These are phyloP conservation scores for Sphaerulina vaccinii DNA, from an alignment of 2,329 filamentous ascomycete genomes.

Conservation along the genomic window DNA sequence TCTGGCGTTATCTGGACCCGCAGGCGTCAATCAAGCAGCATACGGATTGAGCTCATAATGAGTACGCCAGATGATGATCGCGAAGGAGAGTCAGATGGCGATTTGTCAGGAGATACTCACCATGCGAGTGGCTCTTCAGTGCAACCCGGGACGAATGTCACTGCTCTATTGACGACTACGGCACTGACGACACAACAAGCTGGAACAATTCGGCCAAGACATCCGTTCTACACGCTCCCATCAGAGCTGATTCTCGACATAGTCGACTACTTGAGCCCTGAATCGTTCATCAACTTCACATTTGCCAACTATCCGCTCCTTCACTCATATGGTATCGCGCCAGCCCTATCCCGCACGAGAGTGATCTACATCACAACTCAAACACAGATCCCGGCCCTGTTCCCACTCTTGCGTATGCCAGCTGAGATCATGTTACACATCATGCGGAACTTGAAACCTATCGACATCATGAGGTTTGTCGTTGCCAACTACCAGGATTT, in stretches of 20 bases:
- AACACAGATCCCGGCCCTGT: conserved; percentile 32
- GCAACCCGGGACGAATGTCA: no score
- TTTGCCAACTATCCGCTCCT: conserved; percentile 49
- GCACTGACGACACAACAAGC: conserved; percentile 5
- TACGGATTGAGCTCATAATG: conserved; percentile 25
- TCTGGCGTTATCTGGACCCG: conserved; percentile 38
- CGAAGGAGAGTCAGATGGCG: not conserved
- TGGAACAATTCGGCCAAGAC: conserved; percentile 19
- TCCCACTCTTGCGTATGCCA: conserved; percentile 38
- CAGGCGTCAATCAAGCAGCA: conserved; percentile 24
- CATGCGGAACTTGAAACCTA: conserved; percentile 39
- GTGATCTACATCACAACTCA: conserved; percentile 35
- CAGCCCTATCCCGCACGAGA: conserved; percentile 33
- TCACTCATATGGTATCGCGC: conserved; percentile 39
- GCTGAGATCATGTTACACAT: conserved; percentile 44
- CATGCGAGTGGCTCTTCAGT: no score
- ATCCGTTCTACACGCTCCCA: conserved; percentile 45
- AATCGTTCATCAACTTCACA: conserved; percentile 47
- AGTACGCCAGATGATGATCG: not conserved
- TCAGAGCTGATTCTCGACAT: conserved; percentile 50
- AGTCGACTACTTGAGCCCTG: conserved; percentile 41
- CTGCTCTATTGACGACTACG: not conserved
- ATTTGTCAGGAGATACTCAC: no score
- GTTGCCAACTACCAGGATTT: conserved; percentile 40
- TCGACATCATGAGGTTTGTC: conserved; percentile 42